These are phyloP conservation scores for Chaetomiaceae sp. DNA, from an alignment of 2,329 filamentous ascomycete species.

Conservation along the genomic window DNA sequence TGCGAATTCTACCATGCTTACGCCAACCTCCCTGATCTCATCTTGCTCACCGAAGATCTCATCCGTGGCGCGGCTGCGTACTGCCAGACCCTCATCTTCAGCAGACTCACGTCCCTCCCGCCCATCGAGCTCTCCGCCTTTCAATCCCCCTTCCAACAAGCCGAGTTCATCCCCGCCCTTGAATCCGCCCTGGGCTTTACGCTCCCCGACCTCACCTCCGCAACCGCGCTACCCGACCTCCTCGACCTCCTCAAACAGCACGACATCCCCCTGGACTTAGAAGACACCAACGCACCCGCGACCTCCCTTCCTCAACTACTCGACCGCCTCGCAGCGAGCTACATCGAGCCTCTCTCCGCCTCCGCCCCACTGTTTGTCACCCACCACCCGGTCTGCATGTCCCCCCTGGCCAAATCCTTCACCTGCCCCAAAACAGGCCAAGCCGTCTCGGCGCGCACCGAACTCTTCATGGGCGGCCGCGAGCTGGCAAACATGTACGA, in stretches of 20 bases:
- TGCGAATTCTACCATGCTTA: constrained; percentile 96
- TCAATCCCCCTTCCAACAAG: constrained; percentile 53
- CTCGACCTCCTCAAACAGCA: constrained; percentile 27
- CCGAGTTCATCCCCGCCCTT: constrained; percentile 80
- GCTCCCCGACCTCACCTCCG: constrained; percentile 58
- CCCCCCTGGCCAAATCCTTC: constrained; percentile 86
- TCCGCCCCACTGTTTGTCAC: constrained; percentile 74
- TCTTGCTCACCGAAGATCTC: constrained; percentile 69
- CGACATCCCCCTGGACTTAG: constrained; percentile 57
- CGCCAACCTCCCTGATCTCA: constrained; percentile 69
- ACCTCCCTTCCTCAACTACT: constrained; percentile 60
- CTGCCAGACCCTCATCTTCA: constrained; percentile 44
- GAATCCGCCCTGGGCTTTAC: constrained; percentile 61
- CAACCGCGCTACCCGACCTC: constrained; percentile 52
- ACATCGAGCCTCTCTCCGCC: constrained; percentile 72
- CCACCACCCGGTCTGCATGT: constrained; percentile 85
- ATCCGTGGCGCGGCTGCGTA: constrained; percentile 55
- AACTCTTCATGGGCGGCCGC: constrained; percentile 74
- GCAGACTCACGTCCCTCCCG: constrained; percentile 43
- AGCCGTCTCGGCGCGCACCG: constrained; percentile 72
- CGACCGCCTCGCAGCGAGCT: constrained; percentile 70
- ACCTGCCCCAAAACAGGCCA: constrained; percentile 64
- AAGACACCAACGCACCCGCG: constrained; percentile 51
- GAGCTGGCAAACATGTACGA: constrained; percentile 97
- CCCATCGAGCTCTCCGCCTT: constrained; percentile 47